These are phyloP conservation scores for Fusarium multiceps DNA, from an alignment of 2,329 filamentous ascomycete species.

Conservation along the genomic window DNA sequence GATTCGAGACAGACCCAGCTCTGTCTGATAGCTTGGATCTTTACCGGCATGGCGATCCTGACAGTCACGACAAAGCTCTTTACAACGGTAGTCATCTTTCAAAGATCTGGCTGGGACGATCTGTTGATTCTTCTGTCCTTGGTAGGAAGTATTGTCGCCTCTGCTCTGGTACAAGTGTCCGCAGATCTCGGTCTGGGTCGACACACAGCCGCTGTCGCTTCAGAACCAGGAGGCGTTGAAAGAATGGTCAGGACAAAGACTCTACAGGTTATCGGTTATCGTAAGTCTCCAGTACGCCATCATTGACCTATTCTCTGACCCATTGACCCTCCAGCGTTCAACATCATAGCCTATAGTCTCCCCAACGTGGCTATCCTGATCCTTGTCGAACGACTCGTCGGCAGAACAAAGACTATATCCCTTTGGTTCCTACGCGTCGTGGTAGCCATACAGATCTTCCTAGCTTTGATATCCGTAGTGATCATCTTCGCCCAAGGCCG, in stretches of 20 bases:
- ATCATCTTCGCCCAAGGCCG: conserved; percentile 14
- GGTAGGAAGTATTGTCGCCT: conserved; percentile 10
- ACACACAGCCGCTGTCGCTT: conserved; percentile 6
- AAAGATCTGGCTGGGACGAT: conserved; percentile 20
- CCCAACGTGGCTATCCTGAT: conserved; percentile 29
- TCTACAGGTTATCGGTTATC: conserved; percentile 9
- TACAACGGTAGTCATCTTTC: conserved; percentile 7
- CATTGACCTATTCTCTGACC: neutral
- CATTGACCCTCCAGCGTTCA: neutral
- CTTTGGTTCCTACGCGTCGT: conserved; percentile 1
- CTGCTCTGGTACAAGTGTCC: conserved; percentile 4
- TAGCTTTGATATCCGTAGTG: neutral
- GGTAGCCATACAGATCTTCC: conserved; percentile 1
- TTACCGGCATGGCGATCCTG: conserved; percentile 15
- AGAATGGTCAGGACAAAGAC: neutral
- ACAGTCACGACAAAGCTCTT: conserved; percentile 3
- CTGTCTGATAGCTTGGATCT: conserved; percentile 1
- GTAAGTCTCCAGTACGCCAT: neutral
- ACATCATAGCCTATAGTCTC: conserved; percentile 18
- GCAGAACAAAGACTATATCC: neutral
- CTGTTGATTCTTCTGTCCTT: conserved; percentile 11
- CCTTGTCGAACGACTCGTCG: conserved; percentile 22
- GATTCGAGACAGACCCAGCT: conserved; percentile 10
- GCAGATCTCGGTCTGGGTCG: conserved; percentile 7
- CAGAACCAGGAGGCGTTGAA: conserved; percentile 5